Evolutionary conservation across 2,329 filamentous ascomycete species (phyloP).

Genomic region (Stagonosporopsis rhizophila): DNA sequence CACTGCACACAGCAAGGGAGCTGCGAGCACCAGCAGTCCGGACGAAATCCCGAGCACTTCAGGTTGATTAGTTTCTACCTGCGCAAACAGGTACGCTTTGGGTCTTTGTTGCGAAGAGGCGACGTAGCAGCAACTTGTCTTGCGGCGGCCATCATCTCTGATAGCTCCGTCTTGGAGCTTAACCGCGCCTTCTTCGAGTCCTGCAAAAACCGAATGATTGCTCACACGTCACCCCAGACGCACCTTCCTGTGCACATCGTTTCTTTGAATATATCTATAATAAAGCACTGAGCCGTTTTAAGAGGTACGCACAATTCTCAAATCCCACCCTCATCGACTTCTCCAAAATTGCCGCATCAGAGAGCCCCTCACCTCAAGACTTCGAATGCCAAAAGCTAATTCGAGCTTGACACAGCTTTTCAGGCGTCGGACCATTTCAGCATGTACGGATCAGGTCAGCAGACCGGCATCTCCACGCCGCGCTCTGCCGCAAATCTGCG

Average conservation of each 20-base stretch:
- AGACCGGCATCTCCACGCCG: conserved; percentile 96
- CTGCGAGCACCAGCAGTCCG: conserved; percentile 40
- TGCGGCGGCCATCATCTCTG: background rate
- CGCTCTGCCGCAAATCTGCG: conserved; percentile 92
- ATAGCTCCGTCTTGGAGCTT: conserved; percentile 16
- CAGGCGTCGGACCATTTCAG: conserved; percentile 18
- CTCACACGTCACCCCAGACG: conserved; percentile 32
- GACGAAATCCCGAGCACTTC: conserved; percentile 40
- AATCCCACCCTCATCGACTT: conserved; percentile 1
- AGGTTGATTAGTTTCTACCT: conserved; percentile 49
- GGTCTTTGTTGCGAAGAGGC: conserved; percentile 26
- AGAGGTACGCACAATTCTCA: conserved; percentile 25
- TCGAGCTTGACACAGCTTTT: conserved; percentile 13
- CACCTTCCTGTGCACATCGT: conserved; percentile 26
- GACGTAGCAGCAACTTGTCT: conserved; percentile 10
- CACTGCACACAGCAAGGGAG: conserved; percentile 41
- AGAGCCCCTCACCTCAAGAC: conserved; percentile 12
- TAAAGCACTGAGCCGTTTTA: conserved; percentile 12
- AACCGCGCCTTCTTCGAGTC: conserved; percentile 15
- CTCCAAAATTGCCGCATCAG: background rate
- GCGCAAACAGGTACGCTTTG: conserved; percentile 28
- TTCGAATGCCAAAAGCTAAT: conserved; percentile 11
- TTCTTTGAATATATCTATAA: conserved; percentile 27
- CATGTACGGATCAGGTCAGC: conserved; percentile 87
- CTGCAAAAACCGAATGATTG: conserved; percentile 15